phyloP scores from a whole-genome alignment of 2,329 filamentous ascomycete species.

The Fusarium zealandicum region DNA sequence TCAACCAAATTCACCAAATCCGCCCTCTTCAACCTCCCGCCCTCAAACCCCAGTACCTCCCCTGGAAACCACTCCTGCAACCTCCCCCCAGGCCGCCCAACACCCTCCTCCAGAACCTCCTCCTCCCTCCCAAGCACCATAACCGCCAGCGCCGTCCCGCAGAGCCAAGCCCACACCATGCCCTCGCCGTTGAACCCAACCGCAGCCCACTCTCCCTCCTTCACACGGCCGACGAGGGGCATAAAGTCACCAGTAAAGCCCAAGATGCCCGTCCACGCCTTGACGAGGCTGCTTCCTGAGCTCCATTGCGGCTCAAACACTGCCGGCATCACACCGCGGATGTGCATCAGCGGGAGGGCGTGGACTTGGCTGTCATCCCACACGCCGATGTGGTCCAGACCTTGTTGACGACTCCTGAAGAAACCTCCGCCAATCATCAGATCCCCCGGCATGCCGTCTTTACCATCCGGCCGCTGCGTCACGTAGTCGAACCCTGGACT shows the following conservation, averaged over 20 bases:
- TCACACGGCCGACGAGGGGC: conserved; percentile 58
- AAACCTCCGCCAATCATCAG: conserved; percentile 64
- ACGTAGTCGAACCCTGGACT: conserved; percentile 59
- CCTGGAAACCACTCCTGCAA: conserved; percentile 52
- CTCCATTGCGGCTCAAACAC: conserved; percentile 52
- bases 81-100: conserved; percentile 48
- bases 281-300: conserved; percentile 43
- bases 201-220: conserved; percentile 57
- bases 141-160: conserved; percentile 54
- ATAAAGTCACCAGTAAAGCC: conserved; percentile 56
- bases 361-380: conserved; percentile 55
- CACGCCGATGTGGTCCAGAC: conserved; percentile 55
- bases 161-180: conserved; percentile 62
- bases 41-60: conserved; percentile 45
- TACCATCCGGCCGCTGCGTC: conserved; percentile 52
- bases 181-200: conserved; percentile 61
- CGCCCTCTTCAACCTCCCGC: conserved; percentile 47
- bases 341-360: conserved; percentile 48
- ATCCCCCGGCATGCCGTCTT: conserved; percentile 48
- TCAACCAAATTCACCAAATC: conserved; percentile 47
- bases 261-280: conserved; percentile 59
- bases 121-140: conserved; percentile 54
- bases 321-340: conserved; percentile 52
- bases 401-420: conserved; percentile 50
- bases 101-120: conserved; percentile 37